Evolutionary conservation across 495 filamentous ascomycete species (phyloP).

Genomic region (Filosporella fistucella): DNA sequence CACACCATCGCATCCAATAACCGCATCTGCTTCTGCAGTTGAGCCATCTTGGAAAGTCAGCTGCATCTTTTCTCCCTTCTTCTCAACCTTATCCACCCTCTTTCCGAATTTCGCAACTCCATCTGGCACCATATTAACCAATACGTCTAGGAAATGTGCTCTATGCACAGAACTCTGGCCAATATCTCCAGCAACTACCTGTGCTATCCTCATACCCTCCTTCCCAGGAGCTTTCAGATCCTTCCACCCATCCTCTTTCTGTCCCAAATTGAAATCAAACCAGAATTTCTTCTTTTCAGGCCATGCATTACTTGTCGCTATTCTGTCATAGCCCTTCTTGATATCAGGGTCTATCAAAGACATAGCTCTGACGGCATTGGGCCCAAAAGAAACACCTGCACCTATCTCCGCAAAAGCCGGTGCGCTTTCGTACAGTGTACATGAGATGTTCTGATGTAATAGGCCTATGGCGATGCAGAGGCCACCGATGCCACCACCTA

Average conservation of each 20-base stretch:
- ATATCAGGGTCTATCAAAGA: constrained; percentile 43
- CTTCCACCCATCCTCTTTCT: constrained; percentile 11
- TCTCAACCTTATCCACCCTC: constrained; percentile 17
- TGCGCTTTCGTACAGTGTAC: constrained; percentile 20
- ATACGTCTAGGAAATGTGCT: constrained; percentile 54
- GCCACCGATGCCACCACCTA: constrained; percentile 22
- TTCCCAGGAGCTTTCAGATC: constrained; percentile 17
- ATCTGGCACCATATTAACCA: constrained; percentile 49
- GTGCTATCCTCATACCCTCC: constrained; percentile 14
- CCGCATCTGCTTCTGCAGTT: constrained; percentile 44
- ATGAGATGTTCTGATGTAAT: constrained; percentile 20
- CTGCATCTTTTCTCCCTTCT: constrained; percentile 18
- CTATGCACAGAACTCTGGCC: constrained; percentile 39
- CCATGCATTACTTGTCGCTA: constrained; percentile 20
- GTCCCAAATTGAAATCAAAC: constrained; percentile 25
- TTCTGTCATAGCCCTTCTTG: constrained; percentile 28
- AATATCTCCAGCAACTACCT: constrained; percentile 24
- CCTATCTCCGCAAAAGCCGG: constrained; percentile 32
- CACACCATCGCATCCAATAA: constrained; percentile 57
- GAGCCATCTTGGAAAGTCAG: constrained; percentile 51
- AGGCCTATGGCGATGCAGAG: constrained; percentile 21
- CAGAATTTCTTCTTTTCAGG: constrained; percentile 18
- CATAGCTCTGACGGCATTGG: constrained; percentile 57
- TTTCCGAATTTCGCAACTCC: constrained; percentile 41
- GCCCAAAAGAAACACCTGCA: constrained; percentile 56